Conservation (phyloP, 805 yeast genomes). For the Saccharomycopsis fibuligera region DNA sequence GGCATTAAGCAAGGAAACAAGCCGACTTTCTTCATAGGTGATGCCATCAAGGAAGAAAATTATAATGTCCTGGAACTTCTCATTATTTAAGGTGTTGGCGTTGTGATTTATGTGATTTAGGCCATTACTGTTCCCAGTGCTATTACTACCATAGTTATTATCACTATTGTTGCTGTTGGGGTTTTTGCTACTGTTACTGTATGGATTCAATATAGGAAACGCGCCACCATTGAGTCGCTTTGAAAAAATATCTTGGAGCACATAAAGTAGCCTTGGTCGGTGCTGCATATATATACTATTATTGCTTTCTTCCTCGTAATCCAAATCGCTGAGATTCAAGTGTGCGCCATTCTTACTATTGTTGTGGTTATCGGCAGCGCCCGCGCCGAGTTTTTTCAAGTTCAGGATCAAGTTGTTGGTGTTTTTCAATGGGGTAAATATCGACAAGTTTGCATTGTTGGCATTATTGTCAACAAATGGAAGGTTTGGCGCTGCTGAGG, state of each 20-base stretch:
- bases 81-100: slow-evolving; percentile 22
- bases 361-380: background rate
- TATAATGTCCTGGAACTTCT: slow-evolving; percentile 57
- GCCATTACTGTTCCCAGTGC: slow-evolving; percentile 12
- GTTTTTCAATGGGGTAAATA: slow-evolving; percentile 15
- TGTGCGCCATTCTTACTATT: slow-evolving; percentile 22
- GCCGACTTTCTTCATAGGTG: slow-evolving; percentile 86
- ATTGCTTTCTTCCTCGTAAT: slow-evolving; percentile 31
- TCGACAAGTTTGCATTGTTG: slow-evolving; percentile 9
- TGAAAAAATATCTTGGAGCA: slow-evolving; percentile 36
- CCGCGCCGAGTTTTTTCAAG: slow-evolving; percentile 14
- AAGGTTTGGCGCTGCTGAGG: background rate
- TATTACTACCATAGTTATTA: too few species aligned
- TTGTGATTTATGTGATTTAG: slow-evolving; percentile 4
- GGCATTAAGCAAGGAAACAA: slow-evolving; percentile 64
- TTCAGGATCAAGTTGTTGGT: slow-evolving; percentile 13
- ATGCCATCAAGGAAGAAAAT: slow-evolving; percentile 80
- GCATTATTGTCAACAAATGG: slow-evolving; percentile 5
- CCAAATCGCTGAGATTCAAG: slow-evolving; percentile 5
- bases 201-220: slow-evolving; percentile 40
- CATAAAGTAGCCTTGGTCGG: slow-evolving; percentile 58
- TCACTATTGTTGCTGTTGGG: too few species aligned
- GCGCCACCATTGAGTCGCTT: slow-evolving; percentile 34
- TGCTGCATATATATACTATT: slow-evolving; percentile 90
- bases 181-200: slow-evolving; percentile 2